These are phyloP conservation scores for Cucurbita moschata DNA, from an alignment of 306 rosid species.

Conservation along the genomic window DNA sequence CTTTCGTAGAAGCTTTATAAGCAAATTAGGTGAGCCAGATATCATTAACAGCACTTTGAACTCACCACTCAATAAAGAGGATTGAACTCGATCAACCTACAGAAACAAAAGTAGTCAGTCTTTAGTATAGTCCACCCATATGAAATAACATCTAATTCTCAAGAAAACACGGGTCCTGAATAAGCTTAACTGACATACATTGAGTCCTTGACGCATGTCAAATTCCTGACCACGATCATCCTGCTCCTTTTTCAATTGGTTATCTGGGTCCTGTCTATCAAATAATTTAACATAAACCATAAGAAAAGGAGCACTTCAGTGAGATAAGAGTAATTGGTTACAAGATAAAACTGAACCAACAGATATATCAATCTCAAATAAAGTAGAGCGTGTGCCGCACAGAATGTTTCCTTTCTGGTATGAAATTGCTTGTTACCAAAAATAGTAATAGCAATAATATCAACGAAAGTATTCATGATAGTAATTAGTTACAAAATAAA, in stretches of 20 bases:
- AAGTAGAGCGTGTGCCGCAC: conserved; percentile 3
- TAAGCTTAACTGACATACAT: conserved; percentile 28
- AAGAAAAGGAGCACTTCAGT: conserved; percentile 8
- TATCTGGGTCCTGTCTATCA: conserved; percentile 43
- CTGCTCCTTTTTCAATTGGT: conserved; percentile 19
- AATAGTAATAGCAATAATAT: background rate
- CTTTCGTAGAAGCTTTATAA: background rate
- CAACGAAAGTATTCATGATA: background rate
- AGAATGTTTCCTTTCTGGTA: background rate
- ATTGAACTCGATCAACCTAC: conserved; percentile 45
- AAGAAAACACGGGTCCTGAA: background rate
- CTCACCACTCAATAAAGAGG: conserved; percentile 29
- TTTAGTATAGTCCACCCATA: background rate
- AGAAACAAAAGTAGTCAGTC: conserved; percentile 7
- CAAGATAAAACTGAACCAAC: background rate
- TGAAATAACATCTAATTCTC: background rate
- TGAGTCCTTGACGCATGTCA: conserved; percentile 23
- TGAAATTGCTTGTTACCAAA: background rate
- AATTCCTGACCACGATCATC: conserved; percentile 25
- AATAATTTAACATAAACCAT: conserved; percentile 21
- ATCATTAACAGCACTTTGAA: background rate
- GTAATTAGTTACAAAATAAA: background rate
- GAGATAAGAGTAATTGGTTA: conserved; percentile 6
- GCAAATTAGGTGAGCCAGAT: background rate
- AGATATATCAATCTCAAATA: background rate